phyloP scores from a whole-genome alignment of 2,329 filamentous ascomycete genomes.

The Trichoderma pleuroti region DNA sequence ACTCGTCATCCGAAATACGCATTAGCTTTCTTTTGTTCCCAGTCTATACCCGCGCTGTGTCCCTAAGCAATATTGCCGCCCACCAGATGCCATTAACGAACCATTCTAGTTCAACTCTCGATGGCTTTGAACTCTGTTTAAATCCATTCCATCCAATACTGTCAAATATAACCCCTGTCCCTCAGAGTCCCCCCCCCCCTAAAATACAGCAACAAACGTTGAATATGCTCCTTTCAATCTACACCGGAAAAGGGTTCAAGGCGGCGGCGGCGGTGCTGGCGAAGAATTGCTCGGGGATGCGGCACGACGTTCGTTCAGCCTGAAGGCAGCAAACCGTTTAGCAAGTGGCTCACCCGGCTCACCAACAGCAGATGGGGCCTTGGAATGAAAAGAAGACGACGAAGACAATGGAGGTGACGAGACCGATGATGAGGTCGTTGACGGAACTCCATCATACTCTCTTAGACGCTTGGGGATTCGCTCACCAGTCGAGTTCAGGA shows the following conservation, averaged over 20 bases:
- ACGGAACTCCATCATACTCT: slow-evolving; percentile 36
- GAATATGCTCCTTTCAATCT: slow-evolving; percentile 1
- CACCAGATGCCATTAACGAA: not conserved
- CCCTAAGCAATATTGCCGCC: slow-evolving; percentile 6
- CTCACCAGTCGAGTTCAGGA: slow-evolving; percentile 97
- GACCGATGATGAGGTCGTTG: slow-evolving; percentile 25
- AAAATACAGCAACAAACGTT: not conserved
- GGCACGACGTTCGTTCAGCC: slow-evolving; percentile 48
- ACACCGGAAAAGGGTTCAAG: slow-evolving; percentile 20
- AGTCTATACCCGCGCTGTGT: slow-evolving; percentile 6
- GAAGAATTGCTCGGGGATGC: slow-evolving; percentile 21
- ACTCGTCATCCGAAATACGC: not conserved
- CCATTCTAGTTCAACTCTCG: not conserved
- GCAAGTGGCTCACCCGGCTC: slow-evolving; percentile 54
- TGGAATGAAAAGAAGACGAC: slow-evolving; percentile 28
- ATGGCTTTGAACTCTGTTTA: not conserved
- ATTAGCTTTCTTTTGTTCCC: not conserved
- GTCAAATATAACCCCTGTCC: not conserved
- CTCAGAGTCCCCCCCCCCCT: too few relatives aligned
- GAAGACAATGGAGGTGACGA: slow-evolving; percentile 25
- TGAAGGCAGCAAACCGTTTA: slow-evolving; percentile 66
- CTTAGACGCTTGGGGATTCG: slow-evolving; percentile 73
- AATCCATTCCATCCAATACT: not conserved
- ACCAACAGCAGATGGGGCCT: slow-evolving; percentile 26
- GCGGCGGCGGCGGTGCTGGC: slow-evolving; percentile 27